Percentiles rank a stretch among this genome's conserved stretches.
Conservation (phyloP, 768 basidiomycete species). For the Hericium erinaceus region DNA sequence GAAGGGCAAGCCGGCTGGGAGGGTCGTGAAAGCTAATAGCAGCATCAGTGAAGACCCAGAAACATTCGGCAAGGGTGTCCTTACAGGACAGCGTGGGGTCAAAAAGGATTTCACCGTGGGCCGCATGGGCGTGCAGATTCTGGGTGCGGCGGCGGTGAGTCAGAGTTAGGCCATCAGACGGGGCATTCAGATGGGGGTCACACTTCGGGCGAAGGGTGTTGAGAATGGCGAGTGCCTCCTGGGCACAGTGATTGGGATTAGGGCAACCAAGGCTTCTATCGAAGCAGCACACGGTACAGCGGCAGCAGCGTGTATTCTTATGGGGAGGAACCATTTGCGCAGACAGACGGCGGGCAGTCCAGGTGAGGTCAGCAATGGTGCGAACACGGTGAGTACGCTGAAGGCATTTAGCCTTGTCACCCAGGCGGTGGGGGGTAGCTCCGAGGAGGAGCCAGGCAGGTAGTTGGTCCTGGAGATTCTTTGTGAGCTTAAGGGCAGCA, state of each 20-base stretch:
- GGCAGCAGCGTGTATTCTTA: not conserved
- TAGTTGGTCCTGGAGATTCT: not conserved
- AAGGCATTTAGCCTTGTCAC: not conserved
- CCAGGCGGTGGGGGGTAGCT: not conserved
- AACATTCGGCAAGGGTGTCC: not conserved
- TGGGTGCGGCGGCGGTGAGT: not conserved
- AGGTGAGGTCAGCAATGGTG: not conserved
- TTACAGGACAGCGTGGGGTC: not conserved
- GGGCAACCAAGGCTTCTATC: not conserved
- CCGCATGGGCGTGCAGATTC: not conserved
- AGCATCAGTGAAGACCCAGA: not conserved
- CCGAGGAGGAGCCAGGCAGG: conserved; percentile 12
- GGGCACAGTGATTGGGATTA: not conserved
- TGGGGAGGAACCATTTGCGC: not conserved
- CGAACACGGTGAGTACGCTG: not conserved
- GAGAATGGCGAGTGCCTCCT: not conserved
- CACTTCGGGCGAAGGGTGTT: too few species aligned
- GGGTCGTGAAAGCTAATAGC: not conserved
- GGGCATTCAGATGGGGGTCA: not conserved
- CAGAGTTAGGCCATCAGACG: not conserved
- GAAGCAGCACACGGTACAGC: not conserved
- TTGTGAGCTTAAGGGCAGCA: not conserved
- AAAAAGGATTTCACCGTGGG: not conserved
- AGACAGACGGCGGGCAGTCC: not conserved
- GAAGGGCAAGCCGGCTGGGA: not conserved